These are phyloP conservation scores for Madurella mycetomatis DNA, from an alignment of 2,329 filamentous ascomycete species.

Conservation along the genomic window DNA sequence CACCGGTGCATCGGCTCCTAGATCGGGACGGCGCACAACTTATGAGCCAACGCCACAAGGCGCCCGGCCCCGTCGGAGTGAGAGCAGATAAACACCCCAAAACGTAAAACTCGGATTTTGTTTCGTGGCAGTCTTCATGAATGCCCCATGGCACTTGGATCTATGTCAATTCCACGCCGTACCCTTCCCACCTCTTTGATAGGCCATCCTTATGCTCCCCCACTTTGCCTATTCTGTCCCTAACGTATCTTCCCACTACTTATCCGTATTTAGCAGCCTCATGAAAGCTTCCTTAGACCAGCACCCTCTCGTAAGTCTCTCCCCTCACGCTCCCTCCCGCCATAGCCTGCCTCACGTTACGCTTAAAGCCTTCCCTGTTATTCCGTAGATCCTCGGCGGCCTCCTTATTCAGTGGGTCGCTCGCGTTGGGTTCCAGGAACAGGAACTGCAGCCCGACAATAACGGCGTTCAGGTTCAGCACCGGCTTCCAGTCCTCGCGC, in stretches of 20 bases:
- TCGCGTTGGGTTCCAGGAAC: slow-evolving; percentile 95
- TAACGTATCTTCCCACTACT: background rate
- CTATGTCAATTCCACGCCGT: slow-evolving; percentile 2
- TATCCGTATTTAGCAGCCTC: background rate
- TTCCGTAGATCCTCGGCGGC: slow-evolving; percentile 85
- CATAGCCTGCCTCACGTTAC: slow-evolving; percentile 85
- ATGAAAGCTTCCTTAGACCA: slow-evolving; percentile 51
- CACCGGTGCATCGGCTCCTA: background rate
- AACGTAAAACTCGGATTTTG: slow-evolving; percentile 9
- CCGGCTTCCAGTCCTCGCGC: slow-evolving; percentile 97
- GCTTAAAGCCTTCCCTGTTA: slow-evolving; percentile 84
- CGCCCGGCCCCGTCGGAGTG: background rate
- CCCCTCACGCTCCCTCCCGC: slow-evolving; percentile 71
- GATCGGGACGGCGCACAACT: too few relatives aligned
- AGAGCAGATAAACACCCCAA: background rate
- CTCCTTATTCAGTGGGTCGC: slow-evolving; percentile 97
- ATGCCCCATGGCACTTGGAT: slow-evolving; percentile 16
- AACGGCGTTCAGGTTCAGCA: slow-evolving; percentile 92
- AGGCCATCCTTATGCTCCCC: background rate
- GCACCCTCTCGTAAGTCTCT: slow-evolving; percentile 70
- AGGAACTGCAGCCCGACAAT: slow-evolving; percentile 96
- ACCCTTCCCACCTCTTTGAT: background rate
- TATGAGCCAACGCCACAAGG: too few relatives aligned
- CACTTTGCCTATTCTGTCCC: background rate
- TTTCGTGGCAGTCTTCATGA: slow-evolving; percentile 16